Conservation (phyloP, 2,329 filamentous ascomycete genomes). For the Exophiala bonariae region DNA sequence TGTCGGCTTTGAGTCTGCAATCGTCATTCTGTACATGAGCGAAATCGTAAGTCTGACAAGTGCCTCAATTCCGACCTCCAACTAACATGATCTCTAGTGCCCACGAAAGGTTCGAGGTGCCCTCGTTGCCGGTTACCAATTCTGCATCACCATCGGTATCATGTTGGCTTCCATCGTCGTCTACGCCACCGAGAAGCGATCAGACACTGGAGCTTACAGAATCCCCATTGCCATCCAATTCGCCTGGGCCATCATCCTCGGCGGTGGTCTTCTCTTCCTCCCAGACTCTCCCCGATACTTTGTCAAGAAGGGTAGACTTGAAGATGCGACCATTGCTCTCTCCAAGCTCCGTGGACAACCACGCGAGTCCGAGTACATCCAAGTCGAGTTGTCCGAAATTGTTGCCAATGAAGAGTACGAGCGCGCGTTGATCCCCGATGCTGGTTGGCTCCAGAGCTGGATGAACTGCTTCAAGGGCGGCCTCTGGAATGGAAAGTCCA, state of each 20-base stretch:
- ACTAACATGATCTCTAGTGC: conserved; percentile 38
- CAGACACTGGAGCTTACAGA: conserved; percentile 69
- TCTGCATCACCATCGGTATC: conserved; percentile 78
- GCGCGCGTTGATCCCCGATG: conserved; percentile 64
- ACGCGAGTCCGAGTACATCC: conserved; percentile 70
- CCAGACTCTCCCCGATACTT: conserved; percentile 85
- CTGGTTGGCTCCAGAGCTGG: conserved; percentile 70
- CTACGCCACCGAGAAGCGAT: conserved; percentile 66
- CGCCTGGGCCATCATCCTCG: conserved; percentile 74
- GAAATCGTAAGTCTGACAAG: conserved; percentile 57
- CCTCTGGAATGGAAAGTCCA: conserved; percentile 53
- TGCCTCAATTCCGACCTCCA: conserved; percentile 13
- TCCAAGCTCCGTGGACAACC: conserved; percentile 73
- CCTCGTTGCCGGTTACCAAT: conserved; percentile 80
- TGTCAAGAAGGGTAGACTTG: conserved; percentile 73
- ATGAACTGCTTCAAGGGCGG: conserved; percentile 61
- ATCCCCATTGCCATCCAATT: conserved; percentile 82
- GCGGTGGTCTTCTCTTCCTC: conserved; percentile 67
- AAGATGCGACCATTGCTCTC: conserved; percentile 63
- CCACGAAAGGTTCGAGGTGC: conserved; percentile 75
- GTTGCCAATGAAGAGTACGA: conserved; percentile 89
- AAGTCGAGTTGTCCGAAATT: conserved; percentile 78
- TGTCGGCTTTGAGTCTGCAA: conserved; percentile 77
- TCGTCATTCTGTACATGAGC: conserved; percentile 85
- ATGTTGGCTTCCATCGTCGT: conserved; percentile 72